Percentiles rank a stretch among this genome's conserved stretches.
Conservation (phyloP, 2,329 filamentous ascomycete species). For the Colletotrichum sp. region DNA sequence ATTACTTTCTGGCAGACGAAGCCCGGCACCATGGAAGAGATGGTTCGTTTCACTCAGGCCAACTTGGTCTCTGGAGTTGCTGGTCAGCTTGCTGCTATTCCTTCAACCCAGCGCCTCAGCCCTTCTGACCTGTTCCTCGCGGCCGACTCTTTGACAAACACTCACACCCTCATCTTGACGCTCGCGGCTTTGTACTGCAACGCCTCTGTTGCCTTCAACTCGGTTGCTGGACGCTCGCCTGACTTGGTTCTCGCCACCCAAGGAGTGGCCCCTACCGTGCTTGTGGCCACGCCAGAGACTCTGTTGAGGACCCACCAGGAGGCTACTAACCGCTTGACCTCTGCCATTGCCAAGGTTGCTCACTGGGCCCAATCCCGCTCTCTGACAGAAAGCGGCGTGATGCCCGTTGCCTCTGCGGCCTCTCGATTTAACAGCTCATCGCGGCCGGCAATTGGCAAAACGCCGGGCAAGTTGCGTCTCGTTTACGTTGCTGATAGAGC, state of each 20-base stretch:
- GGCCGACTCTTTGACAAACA: constrained; percentile 79
- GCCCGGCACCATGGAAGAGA: constrained; percentile 61
- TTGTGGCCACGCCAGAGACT: constrained; percentile 78
- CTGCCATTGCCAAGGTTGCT: constrained; percentile 68
- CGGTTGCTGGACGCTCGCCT: constrained; percentile 76
- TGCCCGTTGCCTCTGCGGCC: constrained; percentile 71
- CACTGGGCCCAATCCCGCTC: constrained; percentile 75
- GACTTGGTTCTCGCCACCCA: constrained; percentile 77
- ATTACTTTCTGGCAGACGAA: constrained; percentile 71
- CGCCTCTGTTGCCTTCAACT: constrained; percentile 85
- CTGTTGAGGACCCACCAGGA: constrained; percentile 71
- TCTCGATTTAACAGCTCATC: constrained; percentile 49
- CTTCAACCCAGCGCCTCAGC: constrained; percentile 74
- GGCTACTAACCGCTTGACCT: constrained; percentile 62
- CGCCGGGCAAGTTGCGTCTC: constrained; percentile 78
- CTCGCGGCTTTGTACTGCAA: constrained; percentile 85
- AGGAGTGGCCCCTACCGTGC: constrained; percentile 79
- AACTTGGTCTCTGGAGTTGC: constrained; percentile 91
- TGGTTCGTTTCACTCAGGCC: constrained; percentile 80
- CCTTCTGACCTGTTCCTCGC: constrained; percentile 83
- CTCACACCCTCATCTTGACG: constrained; percentile 80
- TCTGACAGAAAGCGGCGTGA: constrained; percentile 72
- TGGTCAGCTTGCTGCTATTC: constrained; percentile 77
- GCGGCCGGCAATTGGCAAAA: constrained; percentile 63
- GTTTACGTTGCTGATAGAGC: constrained; percentile 79